Evolutionary conservation across 2,329 filamentous ascomycete genomes (phyloP).

Genomic region (Xylaria sp.): DNA sequence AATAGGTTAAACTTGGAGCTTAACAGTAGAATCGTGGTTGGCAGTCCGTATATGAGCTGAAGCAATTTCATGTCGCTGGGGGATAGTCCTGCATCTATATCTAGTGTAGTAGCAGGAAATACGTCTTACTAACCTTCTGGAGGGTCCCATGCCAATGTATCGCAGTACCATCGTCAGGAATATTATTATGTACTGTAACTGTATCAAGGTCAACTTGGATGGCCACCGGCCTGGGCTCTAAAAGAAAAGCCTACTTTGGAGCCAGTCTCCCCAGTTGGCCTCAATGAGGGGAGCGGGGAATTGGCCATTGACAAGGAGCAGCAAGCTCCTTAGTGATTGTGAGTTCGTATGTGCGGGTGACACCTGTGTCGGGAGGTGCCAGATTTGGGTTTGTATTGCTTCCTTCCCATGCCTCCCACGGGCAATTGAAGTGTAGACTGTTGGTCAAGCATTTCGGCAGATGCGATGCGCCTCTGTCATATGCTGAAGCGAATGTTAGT

Average conservation of each 20-base stretch:
- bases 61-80: neutral
- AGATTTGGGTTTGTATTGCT: constrained; percentile 12
- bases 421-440: neutral
- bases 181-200: constrained; percentile 62
- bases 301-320: constrained; percentile 53
- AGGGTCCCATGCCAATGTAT: constrained; percentile 26
- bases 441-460: neutral
- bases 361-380: constrained; percentile 9
- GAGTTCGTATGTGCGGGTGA: constrained; percentile 30
- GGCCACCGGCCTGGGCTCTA: neutral
- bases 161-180: constrained; percentile 41
- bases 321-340: constrained; percentile 42
- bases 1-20: neutral
- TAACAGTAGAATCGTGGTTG: neutral
- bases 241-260: constrained; percentile 35
- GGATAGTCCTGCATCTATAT: neutral
- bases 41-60: neutral
- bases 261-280: constrained; percentile 45
- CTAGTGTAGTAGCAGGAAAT: neutral
- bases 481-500: neutral
- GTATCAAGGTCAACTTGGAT: neutral
- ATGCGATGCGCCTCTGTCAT: neutral
- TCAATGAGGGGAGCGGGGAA: constrained; percentile 57
- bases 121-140: constrained; percentile 3
- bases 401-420: constrained; percentile 7